A percentile compares a stretch with the other conserved stretches of the same genome.
These are phyloP conservation scores for Cyberlindnera lachancei DNA, from an alignment of 805 yeast genomes.

Conservation along the genomic window DNA sequence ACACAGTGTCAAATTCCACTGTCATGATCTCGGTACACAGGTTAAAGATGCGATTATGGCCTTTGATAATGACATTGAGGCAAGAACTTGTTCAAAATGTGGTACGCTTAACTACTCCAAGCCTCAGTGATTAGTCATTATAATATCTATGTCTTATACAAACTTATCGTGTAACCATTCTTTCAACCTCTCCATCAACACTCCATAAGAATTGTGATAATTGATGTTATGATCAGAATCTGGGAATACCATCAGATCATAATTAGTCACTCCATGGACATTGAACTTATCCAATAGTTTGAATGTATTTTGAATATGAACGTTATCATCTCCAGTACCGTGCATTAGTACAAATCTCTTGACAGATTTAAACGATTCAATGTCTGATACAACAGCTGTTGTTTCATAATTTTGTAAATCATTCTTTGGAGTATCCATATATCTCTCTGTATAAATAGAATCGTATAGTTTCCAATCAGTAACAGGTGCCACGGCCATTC, in stretches of 20 bases:
- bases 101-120: constrained; percentile 66
- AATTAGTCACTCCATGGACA: constrained; percentile 49
- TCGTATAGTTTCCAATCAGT: constrained; percentile 73
- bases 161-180: constrained; percentile 39
- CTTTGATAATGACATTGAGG: constrained; percentile 55
- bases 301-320: constrained; percentile 65
- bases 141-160: background rate
- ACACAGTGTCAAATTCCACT: constrained; percentile 64
- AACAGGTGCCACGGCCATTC: constrained; percentile 82
- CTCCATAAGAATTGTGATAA: constrained; percentile 69
- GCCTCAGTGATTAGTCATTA: constrained; percentile 31
- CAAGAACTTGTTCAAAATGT: constrained; percentile 69
- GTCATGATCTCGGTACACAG: constrained; percentile 82
- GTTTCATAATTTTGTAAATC: constrained; percentile 42
- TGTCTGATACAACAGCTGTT: constrained; percentile 36
- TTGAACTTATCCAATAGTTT: constrained; percentile 56
- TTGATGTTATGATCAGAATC: constrained; percentile 85
- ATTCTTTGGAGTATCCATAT: constrained; percentile 49
- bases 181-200: constrained; percentile 61
- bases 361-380: constrained; percentile 37
- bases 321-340: constrained; percentile 83
- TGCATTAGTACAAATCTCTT: constrained; percentile 63
- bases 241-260: constrained; percentile 84
- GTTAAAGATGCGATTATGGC: constrained; percentile 72
- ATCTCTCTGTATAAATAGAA: constrained; percentile 74